phyloP scores from a whole-genome alignment of 1,139 yeast species.

The Saccharomycopsis hybrid region DNA sequence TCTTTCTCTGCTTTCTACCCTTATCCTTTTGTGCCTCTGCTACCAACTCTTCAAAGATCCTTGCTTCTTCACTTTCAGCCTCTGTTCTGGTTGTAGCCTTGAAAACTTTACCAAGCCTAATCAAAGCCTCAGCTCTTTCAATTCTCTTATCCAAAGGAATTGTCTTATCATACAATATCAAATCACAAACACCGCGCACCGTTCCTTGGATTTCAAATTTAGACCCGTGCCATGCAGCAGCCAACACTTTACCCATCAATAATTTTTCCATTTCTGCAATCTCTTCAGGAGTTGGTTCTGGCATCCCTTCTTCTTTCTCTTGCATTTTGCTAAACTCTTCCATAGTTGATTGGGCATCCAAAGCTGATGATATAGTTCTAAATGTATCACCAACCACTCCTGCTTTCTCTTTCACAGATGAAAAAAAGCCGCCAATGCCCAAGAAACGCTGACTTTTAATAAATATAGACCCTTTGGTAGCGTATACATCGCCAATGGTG shows the following conservation, averaged over 20 bases:
- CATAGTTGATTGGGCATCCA: conserved; percentile 87
- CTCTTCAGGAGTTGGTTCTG: conserved; percentile 69
- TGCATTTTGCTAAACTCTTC: conserved; percentile 72
- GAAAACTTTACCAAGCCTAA: conserved; percentile 70
- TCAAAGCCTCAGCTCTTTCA: conserved; percentile 76
- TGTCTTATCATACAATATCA: conserved; percentile 52
- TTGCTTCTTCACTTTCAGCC: conserved; percentile 86
- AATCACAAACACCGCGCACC: conserved; percentile 78
- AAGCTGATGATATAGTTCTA: conserved; percentile 75
- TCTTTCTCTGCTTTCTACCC: conserved; percentile 37
- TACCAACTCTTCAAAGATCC: conserved; percentile 83
- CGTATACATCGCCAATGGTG: conserved; percentile 74
- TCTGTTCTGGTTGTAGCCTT: conserved; percentile 60
- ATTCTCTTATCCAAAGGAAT: conserved; percentile 50
- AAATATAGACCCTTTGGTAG: conserved; percentile 54
- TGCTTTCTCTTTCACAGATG: conserved; percentile 81
- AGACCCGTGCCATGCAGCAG: conserved; percentile 97
- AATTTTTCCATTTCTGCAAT: conserved; percentile 81
- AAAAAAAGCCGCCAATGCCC: conserved; percentile 81
- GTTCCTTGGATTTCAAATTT: conserved; percentile 87
- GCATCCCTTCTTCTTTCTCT: conserved; percentile 43
- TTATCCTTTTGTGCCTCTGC: conserved; percentile 88
- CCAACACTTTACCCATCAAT: conserved; percentile 81
- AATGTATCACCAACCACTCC: conserved; percentile 81
- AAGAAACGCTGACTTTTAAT: conserved; percentile 67